Evolutionary conservation across 768 basidiomycete species (phyloP).

Genomic region (Dendrothele bispora): DNA sequence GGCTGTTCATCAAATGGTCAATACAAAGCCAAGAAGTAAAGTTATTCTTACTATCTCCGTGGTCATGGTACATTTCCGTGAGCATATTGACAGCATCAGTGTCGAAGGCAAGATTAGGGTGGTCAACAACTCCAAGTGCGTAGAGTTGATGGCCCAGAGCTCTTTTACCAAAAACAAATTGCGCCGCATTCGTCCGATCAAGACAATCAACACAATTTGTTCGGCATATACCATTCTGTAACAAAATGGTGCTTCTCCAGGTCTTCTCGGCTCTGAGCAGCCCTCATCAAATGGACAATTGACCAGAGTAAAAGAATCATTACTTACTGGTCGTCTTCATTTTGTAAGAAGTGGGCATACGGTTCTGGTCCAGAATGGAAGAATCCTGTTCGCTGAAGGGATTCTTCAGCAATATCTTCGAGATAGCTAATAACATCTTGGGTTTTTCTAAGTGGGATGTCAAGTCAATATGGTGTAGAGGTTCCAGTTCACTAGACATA

Average conservation of each 20-base stretch:
- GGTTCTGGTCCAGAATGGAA: constrained; percentile 94
- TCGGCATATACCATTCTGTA: constrained; percentile 92
- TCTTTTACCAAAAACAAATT: constrained; percentile 95
- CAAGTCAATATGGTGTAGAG: background rate
- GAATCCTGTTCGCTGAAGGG: constrained; percentile 87
- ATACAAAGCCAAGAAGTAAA: background rate
- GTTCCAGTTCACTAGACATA: constrained; percentile 25
- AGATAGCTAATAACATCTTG: constrained; percentile 95
- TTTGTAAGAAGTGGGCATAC: constrained; percentile 64
- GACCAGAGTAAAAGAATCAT: constrained; percentile 8
- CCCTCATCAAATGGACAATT: background rate
- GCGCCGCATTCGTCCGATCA: constrained; percentile 94
- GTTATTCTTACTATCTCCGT: constrained; percentile 78
- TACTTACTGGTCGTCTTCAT: constrained; percentile 32
- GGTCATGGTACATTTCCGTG: constrained; percentile 98
- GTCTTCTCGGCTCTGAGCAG: constrained; percentile 27
- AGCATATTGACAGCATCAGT: constrained; percentile 95
- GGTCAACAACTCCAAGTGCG: constrained; percentile 84
- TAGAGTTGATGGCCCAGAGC: constrained; percentile 94
- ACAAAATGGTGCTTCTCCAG: constrained; percentile 67
- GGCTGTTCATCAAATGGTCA: constrained; percentile 44
- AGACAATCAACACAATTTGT: constrained; percentile 98
- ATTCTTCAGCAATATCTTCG: constrained; percentile 93
- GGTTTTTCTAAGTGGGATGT: constrained; percentile 63
- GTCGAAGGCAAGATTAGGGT: constrained; percentile 84